Base-by-base conservation (phyloP, 441 rosid genomes). In the Gossypium davidsonii region DNA sequence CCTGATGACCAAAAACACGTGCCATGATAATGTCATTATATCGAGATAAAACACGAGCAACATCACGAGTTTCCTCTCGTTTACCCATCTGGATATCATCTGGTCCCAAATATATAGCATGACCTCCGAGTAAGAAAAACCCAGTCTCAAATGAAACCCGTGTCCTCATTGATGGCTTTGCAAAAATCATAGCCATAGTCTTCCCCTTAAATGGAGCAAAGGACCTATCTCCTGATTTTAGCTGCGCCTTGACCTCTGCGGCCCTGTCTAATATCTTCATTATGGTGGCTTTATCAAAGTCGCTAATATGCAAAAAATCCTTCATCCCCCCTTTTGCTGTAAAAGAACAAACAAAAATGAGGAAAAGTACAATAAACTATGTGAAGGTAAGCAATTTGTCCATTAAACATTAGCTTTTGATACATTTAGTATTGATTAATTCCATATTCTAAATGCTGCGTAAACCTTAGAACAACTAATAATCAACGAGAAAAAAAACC, bases 1-100 rank as follows among this genome's bases (percentile, higher is more conserved):
- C 97, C 99, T 93, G 96, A 91, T 91, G 97, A 83, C 91, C 92
- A 83, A 96, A 96, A n/a, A 93, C 93, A 28, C 96, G 96, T 1
- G 99, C 98, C 98, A 91, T 91, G 66, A 96, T 84, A 72, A 96
- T 87, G 76, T 96, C 97, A 81, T 95, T 95, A 75, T 95, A 95
- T 75, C 97, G 77, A 39, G 82, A 88, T 28, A 96, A 77, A 77
- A 96, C 98, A 78, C 98, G 99, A 76, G 99, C 97, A 76, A 93
- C 94, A 73, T 96, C 99, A 14, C 94, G 92, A 71, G 97, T 93
- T 77, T 93, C 98, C 84, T 95, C 99, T 2, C 97, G 83, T 77
- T 88, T 89, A 23, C 99, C 99, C 98, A 91, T 95, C 89, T 93
- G 98, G 65, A 95, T 91, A 70, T 95, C 99, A 81, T 90, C 60